Conservation (phyloP, 202 grass and related monocot genomes). For the Hordeum pubiflorum region DNA sequence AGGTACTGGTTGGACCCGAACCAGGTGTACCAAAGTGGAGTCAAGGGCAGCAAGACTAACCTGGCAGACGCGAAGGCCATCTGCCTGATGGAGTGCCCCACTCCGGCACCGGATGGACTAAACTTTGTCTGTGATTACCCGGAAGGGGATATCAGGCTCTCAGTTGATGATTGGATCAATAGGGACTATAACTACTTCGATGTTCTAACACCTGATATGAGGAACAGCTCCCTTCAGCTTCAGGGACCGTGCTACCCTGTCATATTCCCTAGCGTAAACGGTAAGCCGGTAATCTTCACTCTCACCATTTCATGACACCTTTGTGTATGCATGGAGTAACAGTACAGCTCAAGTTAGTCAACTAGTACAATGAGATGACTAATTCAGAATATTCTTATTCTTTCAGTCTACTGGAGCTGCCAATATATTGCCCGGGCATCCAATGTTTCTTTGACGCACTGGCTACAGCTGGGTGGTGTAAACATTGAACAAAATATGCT, state of each 20-base stretch:
- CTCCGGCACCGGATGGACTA: constrained; percentile 54
- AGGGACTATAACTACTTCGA: constrained; percentile 98
- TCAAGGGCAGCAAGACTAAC: constrained; percentile 58
- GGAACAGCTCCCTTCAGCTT: constrained; percentile 81
- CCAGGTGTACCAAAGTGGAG: constrained; percentile 87
- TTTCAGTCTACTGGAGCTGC: constrained; percentile 89
- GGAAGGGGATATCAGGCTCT: constrained; percentile 70
- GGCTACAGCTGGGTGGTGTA: constrained; percentile 86
- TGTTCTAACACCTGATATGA: constrained; percentile 83
- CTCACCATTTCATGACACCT: not conserved
- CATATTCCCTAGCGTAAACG: constrained; percentile 93
- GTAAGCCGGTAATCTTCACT: constrained; percentile 21
- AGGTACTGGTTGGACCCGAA: constrained; percentile 90
- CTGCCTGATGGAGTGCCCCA: constrained; percentile 94
- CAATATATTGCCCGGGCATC: constrained; percentile 90
- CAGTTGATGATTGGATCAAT: constrained; percentile 93
- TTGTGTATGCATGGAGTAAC: not conserved
- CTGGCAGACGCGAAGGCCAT: constrained; percentile 75
- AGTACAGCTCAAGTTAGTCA: not conserved
- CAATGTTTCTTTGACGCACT: constrained; percentile 87
- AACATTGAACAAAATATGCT: constrained; percentile 85
- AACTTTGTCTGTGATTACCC: constrained; percentile 96
- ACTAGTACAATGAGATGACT: not conserved
- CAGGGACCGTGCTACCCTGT: constrained; percentile 95
- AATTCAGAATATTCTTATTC: constrained; percentile 6